Percentiles rank a stretch among this genome's conserved stretches.
These are phyloP conservation scores for Echeveria elegans DNA, from an alignment of 164 flowering plant species.

Conservation along the genomic window DNA sequence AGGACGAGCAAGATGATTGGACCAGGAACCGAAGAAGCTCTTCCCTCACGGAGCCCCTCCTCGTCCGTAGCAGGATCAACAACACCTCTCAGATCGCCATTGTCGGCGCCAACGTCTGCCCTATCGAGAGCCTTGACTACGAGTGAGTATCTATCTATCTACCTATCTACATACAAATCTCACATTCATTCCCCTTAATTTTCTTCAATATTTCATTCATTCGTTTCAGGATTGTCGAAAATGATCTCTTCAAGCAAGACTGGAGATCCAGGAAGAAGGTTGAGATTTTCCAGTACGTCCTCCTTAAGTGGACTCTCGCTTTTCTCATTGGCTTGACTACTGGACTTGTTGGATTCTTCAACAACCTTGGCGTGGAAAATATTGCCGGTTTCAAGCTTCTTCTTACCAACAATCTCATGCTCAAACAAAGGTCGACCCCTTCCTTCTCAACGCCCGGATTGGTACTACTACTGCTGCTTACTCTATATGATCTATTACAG, in stretches of 20 bases:
- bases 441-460: no score
- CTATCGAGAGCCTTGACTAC: slow-evolving; percentile 38
- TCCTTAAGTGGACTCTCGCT: slow-evolving; percentile 83
- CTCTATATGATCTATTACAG: no score
- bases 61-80: slow-evolving; percentile 18
- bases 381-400: slow-evolving; percentile 85
- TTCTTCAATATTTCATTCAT: no score
- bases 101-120: slow-evolving; percentile 27
- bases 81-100: slow-evolving; percentile 35
- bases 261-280: slow-evolving; percentile 74
- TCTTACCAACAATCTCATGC: slow-evolving; percentile 54
- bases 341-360: slow-evolving; percentile 67
- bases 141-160: slow-evolving; percentile 25
- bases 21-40: no score
- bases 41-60: slow-evolving; percentile 14
- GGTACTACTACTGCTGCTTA: no score
- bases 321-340: slow-evolving; percentile 65
- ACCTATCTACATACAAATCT: no score
- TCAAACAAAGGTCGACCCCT: slow-evolving; percentile 47
- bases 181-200: no score
- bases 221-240: slow-evolving; percentile 82
- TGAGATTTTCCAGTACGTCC: slow-evolving; percentile 67
- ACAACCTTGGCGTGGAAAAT: slow-evolving; percentile 82
- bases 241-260: slow-evolving; percentile 84
- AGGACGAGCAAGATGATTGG: background rate